Percentiles rank a stretch among this genome's conserved stretches.
phyloP scores from a whole-genome alignment of 2,329 filamentous ascomycete genomes.

The Fusarium neocosmosporiellum region DNA sequence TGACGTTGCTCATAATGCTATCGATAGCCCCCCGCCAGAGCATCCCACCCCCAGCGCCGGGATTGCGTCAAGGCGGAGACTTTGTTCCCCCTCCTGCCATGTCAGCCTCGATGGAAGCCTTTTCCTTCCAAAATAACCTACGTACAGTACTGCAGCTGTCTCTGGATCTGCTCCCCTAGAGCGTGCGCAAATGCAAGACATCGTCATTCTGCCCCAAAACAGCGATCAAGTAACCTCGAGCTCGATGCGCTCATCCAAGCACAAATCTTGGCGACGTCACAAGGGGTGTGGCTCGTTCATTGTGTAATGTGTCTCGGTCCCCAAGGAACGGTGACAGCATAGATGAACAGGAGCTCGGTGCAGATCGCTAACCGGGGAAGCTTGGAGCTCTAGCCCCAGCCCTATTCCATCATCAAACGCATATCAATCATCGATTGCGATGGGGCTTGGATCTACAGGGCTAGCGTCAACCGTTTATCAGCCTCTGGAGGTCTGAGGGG shows the following conservation, averaged over 20 bases:
- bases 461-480: conserved; percentile 16
- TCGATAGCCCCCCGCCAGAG: conserved; percentile 9
- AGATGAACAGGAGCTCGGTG: conserved; percentile 7
- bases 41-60: not conserved
- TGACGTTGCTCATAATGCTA: conserved; percentile 29
- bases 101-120: conserved; percentile 8
- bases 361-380: conserved; percentile 15
- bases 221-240: not conserved
- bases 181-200: not conserved
- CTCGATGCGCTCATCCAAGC: conserved; percentile 7
- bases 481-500: conserved; percentile 1
- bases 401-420: conserved; percentile 34
- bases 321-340: not conserved
- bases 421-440: conserved; percentile 14
- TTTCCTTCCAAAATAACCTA: not conserved
- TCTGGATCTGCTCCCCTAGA: not conserved
- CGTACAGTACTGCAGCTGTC: not conserved
- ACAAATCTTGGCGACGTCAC: conserved; percentile 19
- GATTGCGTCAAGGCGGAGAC: conserved; percentile 29
- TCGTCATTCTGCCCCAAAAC: not conserved
- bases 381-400: conserved; percentile 11
- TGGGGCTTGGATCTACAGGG: conserved; percentile 15
- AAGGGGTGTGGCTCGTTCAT: conserved; percentile 8
- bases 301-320: conserved; percentile 7
- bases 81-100: not conserved